phyloP scores from a whole-genome alignment of 129 eudicot genomes.

The Flaveria trinervia region DNA sequence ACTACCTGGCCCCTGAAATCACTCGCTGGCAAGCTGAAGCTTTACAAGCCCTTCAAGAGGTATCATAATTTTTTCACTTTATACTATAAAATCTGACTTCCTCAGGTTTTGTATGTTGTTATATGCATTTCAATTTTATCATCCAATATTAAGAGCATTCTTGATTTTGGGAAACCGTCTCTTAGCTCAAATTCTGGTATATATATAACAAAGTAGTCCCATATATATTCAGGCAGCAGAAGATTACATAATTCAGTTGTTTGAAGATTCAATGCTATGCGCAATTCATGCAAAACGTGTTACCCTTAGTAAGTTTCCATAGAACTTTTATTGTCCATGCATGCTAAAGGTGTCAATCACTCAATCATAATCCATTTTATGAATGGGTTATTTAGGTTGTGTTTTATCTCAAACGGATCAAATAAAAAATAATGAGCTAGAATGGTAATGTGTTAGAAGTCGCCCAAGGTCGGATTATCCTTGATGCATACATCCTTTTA shows the following conservation, averaged over 20 bases:
- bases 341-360: no score
- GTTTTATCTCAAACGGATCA: not conserved
- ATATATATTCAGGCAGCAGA: conserved; percentile 75
- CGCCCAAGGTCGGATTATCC: not conserved
- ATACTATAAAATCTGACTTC: not conserved
- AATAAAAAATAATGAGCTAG: not conserved
- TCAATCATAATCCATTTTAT: no score
- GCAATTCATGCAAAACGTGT: conserved; percentile 90
- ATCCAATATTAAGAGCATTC: not conserved
- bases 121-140: not conserved
- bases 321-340: not conserved
- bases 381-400: not conserved
- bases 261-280: conserved; percentile 85
- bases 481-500: not conserved
- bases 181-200: not conserved
- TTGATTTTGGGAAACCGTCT: not conserved
- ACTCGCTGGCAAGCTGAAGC: conserved; percentile 81
- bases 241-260: conserved; percentile 62
- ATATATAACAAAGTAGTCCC: conserved; percentile 1
- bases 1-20: conserved; percentile 35
- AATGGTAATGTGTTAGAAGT: not conserved
- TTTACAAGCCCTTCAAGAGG: conserved; percentile 69
- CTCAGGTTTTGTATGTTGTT: not conserved
- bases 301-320: conserved; percentile 71
- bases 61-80: conserved; percentile 23